Conservation (phyloP, 345 rosid genomes). For the Pistacia integerrima region DNA sequence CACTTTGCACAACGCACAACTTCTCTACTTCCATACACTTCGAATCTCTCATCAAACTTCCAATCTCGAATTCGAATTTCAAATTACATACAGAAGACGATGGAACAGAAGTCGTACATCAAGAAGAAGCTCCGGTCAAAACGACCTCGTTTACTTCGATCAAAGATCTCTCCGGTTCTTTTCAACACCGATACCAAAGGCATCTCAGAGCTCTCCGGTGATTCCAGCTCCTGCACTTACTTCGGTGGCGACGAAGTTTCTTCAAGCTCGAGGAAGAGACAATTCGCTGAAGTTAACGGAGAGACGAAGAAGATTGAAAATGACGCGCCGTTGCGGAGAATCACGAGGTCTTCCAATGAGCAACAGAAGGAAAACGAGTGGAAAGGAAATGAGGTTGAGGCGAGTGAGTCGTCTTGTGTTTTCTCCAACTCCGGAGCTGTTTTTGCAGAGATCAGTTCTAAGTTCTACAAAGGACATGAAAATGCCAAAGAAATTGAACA, state of each 20-base stretch:
- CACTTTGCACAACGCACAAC: background rate
- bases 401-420: slow-evolving; percentile 62
- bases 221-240: slow-evolving; percentile 38
- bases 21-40: background rate
- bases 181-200: slow-evolving; percentile 15
- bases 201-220: slow-evolving; percentile 36
- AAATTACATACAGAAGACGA: slow-evolving; percentile 14
- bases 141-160: slow-evolving; percentile 48
- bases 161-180: slow-evolving; percentile 42
- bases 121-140: slow-evolving; percentile 59
- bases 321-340: slow-evolving; percentile 42
- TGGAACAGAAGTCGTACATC: slow-evolving; percentile 27
- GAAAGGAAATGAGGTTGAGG: slow-evolving; percentile 39
- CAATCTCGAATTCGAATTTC: slow-evolving; percentile 24
- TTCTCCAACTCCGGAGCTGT: slow-evolving; percentile 40
- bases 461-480: slow-evolving; percentile 19
- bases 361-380: slow-evolving; percentile 31
- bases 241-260: slow-evolving; percentile 45
- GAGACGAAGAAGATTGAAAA: slow-evolving; percentile 23
- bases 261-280: slow-evolving; percentile 44
- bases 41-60: slow-evolving; percentile 7
- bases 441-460: slow-evolving; percentile 21
- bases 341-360: slow-evolving; percentile 51
- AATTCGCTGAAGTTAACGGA: slow-evolving; percentile 27
- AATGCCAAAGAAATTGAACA: slow-evolving; percentile 13